Conservation (phyloP, 345 rosid species). For the Gossypium ekmanianum region DNA sequence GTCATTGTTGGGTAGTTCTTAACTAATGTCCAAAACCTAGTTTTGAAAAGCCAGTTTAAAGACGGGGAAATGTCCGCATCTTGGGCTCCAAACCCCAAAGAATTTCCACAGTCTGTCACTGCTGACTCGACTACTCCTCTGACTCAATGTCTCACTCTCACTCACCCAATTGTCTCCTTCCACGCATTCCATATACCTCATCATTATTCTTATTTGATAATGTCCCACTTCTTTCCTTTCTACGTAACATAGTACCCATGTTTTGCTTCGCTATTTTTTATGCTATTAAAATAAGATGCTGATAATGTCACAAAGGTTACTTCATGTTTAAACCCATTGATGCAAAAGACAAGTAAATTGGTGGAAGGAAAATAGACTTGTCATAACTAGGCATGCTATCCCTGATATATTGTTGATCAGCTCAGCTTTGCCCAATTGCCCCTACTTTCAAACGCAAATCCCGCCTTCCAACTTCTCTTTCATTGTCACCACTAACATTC, state of each 20-base stretch:
- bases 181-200: neutral
- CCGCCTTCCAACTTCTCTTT: slow-evolving; percentile 38
- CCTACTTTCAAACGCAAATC: slow-evolving; percentile 52
- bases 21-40: neutral
- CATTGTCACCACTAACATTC: slow-evolving; percentile 16
- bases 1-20: neutral
- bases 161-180: slow-evolving; percentile 9
- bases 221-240: neutral
- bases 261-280: neutral
- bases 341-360: slow-evolving; percentile 6
- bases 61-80: slow-evolving; percentile 7
- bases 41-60: neutral
- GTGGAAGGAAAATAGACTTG: slow-evolving; percentile 43
- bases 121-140: neutral
- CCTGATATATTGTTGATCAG: slow-evolving; percentile 9
- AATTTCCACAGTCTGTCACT: neutral
- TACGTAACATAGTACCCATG: neutral
- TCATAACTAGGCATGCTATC: slow-evolving; percentile 41
- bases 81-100: slow-evolving; percentile 22
- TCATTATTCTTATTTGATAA: no score
- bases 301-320: neutral
- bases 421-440: neutral
- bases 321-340: neutral
- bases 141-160: slow-evolving; percentile 1
- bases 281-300: neutral